Conservation (phyloP, 2,329 filamentous ascomycete genomes). For the Lecanicillium sp. region DNA sequence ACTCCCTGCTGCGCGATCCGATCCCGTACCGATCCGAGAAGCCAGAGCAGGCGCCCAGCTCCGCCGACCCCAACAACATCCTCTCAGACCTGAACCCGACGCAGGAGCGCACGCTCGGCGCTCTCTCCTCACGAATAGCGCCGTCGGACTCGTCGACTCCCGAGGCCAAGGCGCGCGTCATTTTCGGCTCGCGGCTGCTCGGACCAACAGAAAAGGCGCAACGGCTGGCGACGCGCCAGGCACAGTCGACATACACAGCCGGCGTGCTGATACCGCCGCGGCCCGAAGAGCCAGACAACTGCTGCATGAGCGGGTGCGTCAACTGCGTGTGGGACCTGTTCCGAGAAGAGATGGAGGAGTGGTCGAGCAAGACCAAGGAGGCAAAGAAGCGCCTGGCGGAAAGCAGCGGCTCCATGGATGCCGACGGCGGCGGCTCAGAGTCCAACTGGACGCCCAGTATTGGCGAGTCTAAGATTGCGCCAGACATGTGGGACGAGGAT, state of each 20-base stretch:
- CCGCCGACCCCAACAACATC: neutral
- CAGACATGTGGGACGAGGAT: constrained; percentile 54
- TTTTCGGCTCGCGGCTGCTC: constrained; percentile 75
- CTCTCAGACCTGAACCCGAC: neutral
- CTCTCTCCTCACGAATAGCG: constrained; percentile 18
- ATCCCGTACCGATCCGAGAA: constrained; percentile 1
- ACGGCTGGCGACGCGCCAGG: constrained; percentile 48
- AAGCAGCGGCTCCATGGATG: constrained; percentile 56
- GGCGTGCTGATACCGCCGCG: constrained; percentile 77
- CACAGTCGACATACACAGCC: constrained; percentile 58
- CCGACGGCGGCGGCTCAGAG: constrained; percentile 71
- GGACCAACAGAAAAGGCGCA: constrained; percentile 64
- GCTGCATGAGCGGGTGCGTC: constrained; percentile 97
- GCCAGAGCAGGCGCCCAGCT: neutral
- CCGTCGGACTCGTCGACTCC: constrained; percentile 37
- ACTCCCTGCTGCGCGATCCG: constrained; percentile 7
- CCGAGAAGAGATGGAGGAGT: constrained; percentile 87
- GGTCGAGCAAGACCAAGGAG: constrained; percentile 58
- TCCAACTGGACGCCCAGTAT: constrained; percentile 50
- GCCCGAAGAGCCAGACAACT: constrained; percentile 90
- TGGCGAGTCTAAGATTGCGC: constrained; percentile 32
- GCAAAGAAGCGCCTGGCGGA: constrained; percentile 49
- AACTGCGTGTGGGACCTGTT: constrained; percentile 95
- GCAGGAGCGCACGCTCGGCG: neutral
- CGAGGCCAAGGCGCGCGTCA: constrained; percentile 53